These are phyloP conservation scores for Tilletia horrida DNA, from an alignment of 1,284 basidiomycete genomes.

Conservation along the genomic window DNA sequence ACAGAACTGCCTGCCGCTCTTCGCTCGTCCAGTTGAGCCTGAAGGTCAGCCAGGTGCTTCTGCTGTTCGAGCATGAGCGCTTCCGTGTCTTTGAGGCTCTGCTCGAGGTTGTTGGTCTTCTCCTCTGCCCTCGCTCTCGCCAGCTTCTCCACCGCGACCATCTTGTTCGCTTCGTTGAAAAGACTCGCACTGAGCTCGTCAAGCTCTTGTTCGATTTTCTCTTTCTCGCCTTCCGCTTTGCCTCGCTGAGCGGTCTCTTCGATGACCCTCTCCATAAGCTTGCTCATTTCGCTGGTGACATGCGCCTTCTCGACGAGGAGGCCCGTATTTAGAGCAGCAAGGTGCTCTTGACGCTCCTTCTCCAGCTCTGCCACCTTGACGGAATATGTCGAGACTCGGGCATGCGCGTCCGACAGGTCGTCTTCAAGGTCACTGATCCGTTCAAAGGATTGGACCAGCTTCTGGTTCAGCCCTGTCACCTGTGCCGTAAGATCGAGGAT, in stretches of 20 bases:
- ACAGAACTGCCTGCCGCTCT: background rate
- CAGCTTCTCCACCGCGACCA: conserved; percentile 78
- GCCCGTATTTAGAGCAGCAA: conserved; percentile 64
- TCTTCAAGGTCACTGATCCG: conserved; percentile 90
- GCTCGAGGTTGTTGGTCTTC: conserved; percentile 75
- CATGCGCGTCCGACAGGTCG: conserved; percentile 70
- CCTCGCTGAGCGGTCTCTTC: conserved; percentile 88
- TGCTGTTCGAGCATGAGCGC: conserved; percentile 59
- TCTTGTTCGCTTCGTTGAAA: conserved; percentile 58
- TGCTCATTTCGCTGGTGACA: conserved; percentile 84
- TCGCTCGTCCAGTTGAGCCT: conserved; percentile 71
- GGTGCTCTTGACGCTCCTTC: conserved; percentile 58
- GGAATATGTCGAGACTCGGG: conserved; percentile 63
- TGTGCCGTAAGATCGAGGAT: conserved; percentile 82
- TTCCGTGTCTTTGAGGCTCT: conserved; percentile 75
- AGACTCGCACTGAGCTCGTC: conserved; percentile 83
- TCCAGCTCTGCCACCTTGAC: conserved; percentile 59
- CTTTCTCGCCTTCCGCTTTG: conserved; percentile 72
- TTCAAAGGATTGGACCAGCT: conserved; percentile 87
- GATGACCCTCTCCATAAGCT: conserved; percentile 87
- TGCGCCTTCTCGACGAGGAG: conserved; percentile 83
- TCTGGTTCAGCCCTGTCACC: conserved; percentile 81
- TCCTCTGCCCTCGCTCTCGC: conserved; percentile 72
- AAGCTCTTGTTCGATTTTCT: conserved; percentile 61
- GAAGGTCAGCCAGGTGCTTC: conserved; percentile 70